phyloP scores from a whole-genome alignment of 2,329 filamentous ascomycete species.

The Arthrinium puccinioides region DNA sequence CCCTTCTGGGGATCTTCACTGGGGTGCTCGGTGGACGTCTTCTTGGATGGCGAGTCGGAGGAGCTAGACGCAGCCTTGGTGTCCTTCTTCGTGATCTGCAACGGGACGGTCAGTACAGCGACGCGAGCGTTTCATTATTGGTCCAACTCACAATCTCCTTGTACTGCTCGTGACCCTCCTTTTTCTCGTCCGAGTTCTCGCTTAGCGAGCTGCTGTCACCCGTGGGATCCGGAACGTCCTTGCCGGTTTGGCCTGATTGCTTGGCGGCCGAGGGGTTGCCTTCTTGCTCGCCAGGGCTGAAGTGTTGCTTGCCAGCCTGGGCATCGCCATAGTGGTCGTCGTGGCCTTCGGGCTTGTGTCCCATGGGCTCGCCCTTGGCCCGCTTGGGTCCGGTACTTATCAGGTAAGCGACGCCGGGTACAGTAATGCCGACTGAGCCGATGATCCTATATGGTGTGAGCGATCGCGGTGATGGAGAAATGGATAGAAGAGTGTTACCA shows the following conservation, averaged over 20 bases:
- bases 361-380: not conserved
- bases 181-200: constrained; percentile 12
- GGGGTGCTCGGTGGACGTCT: constrained; percentile 13
- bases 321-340: constrained; percentile 2
- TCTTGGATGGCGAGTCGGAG: constrained; percentile 16
- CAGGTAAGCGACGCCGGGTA: constrained; percentile 12
- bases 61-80: constrained; percentile 12
- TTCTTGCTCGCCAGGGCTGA: not conserved
- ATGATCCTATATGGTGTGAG: constrained; percentile 12
- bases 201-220: constrained; percentile 12
- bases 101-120: not conserved
- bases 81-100: constrained; percentile 11
- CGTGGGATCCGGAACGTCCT: constrained; percentile 8
- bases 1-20: constrained; percentile 19
- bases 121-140: not conserved
- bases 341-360: not conserved
- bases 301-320: not conserved
- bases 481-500: constrained; percentile 13
- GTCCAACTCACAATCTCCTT: constrained; percentile 11
- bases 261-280: constrained; percentile 4
- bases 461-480: constrained; percentile 2
- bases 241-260: constrained; percentile 4
- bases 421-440: constrained; percentile 13
- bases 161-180: constrained; percentile 13
- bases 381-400: constrained; percentile 5